These are phyloP conservation scores for Psilocybe cubensis DNA, from an alignment of 768 basidiomycete species.

Conservation along the genomic window DNA sequence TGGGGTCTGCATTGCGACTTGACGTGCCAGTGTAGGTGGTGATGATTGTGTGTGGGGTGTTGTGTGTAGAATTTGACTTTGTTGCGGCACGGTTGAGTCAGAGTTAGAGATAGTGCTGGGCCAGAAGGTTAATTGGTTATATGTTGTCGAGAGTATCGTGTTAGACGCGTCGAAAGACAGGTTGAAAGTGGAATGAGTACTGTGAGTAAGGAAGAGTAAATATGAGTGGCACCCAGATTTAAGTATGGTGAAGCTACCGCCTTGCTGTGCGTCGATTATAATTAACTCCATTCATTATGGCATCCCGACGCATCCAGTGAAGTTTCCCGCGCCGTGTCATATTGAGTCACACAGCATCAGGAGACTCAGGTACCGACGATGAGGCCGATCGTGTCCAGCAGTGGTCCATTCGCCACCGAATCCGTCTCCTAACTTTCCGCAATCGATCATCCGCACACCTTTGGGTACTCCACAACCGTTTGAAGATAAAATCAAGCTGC, in stretches of 20 bases:
- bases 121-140: neutral
- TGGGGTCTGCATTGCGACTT: slow-evolving; percentile 9
- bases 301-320: neutral
- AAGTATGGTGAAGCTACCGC: too few relatives aligned
- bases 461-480: neutral
- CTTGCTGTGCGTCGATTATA: neutral
- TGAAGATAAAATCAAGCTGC: too few relatives aligned
- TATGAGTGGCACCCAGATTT: neutral
- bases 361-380: neutral
- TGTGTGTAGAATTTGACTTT: too few relatives aligned
- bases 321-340: neutral
- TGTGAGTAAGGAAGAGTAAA: neutral
- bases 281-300: neutral
- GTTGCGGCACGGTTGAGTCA: neutral
- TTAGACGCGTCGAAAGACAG: neutral
- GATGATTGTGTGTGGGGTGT: neutral
- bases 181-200: neutral
- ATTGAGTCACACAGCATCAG: slow-evolving; percentile 3
- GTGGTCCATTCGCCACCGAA: too few relatives aligned
- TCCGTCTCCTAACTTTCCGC: too few relatives aligned
- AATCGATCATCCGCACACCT: too few relatives aligned
- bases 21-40: neutral
- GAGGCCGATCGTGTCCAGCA: neutral
- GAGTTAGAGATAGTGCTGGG: neutral
- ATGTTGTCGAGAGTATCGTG: neutral